Conservation (phyloP, 179 eudicot species). For the Drosera spatulata region DNA sequence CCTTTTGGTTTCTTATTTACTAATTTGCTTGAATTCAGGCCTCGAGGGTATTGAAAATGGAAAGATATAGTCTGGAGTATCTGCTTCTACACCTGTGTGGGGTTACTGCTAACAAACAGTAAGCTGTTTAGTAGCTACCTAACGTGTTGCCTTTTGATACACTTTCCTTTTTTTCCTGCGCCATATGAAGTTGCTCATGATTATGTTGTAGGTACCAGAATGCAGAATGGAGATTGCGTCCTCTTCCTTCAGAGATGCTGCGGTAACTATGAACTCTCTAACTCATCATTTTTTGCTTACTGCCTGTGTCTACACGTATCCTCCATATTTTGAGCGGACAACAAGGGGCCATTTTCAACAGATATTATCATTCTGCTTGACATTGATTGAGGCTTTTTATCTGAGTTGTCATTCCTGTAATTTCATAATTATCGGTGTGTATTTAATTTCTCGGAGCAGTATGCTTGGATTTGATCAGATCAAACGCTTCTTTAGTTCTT, state of each 20-base stretch:
- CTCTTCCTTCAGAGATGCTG: constrained; percentile 83
- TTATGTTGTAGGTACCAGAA: constrained; percentile 72
- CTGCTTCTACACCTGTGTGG: constrained; percentile 74
- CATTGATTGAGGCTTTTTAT: too few relatives aligned
- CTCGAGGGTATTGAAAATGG: constrained; percentile 83
- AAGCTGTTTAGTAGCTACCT: constrained; percentile 16
- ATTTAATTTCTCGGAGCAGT: too few relatives aligned
- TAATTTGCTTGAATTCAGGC: constrained; percentile 32
- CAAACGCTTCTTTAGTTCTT: too few relatives aligned
- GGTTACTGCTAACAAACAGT: constrained; percentile 94
- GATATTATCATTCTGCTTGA: too few relatives aligned
- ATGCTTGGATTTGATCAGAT: too few relatives aligned
- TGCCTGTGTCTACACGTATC: neutral
- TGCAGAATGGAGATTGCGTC: constrained; percentile 98
- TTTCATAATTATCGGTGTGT: too few relatives aligned
- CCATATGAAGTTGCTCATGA: neutral
- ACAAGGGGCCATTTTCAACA: too few relatives aligned
- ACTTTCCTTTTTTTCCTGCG: neutral
- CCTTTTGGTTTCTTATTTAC: too few relatives aligned
- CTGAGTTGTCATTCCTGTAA: too few relatives aligned
- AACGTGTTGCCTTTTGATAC: neutral
- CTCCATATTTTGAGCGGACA: too few relatives aligned
- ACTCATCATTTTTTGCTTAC: neutral
- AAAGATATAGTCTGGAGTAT: constrained; percentile 81
- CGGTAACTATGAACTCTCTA: constrained; percentile 28